Evolutionary conservation across 768 basidiomycete species (phyloP), one percentile per base, ranked within the genome.

Genomic region (Leccinum arenicola): DNA sequence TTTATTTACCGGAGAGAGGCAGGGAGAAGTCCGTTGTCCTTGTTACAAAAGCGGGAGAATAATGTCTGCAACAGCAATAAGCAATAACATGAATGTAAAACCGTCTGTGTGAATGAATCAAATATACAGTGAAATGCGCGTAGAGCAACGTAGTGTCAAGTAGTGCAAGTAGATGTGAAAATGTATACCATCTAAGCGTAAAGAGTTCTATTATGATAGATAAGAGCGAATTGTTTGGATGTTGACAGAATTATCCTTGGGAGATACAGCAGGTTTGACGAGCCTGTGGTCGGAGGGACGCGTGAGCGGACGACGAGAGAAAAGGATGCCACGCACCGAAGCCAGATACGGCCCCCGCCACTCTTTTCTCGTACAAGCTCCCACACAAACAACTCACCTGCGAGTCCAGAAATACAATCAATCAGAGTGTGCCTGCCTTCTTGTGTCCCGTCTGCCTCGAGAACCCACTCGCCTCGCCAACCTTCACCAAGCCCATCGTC

Each of bases 371-470:
- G 77, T 21, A 85, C 76, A 17, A 89, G 65, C 71, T 88, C 83
- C 85, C 80, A 82, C 43, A 69, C 64, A 29, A 74, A 73, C 12
- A 58, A 61, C 63, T 65, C 73, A 0, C 81, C 80, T 3, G 72
- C 67, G 2, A 55, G 57, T 38, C 71, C 69, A 1, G 71, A 66
- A 12, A 88, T 72, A 64, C 84, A 84, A 60, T 85, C 79, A n/a
- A 87, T 59, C 45, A 90, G 70, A 3, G 75, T 68, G 68, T 82
- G 77, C 49, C 81, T 76, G 6, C 86, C 88, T 68, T 89, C 88
- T 33, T 73, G 76, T 17, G 89, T 92, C 1, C 89, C 91, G 55
- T 89, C 88, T 1, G 83, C 85, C 71, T 92, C 88, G n/a, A 92
- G 75, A 14, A 89, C 75, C 89, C 91, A 91, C 62, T 91, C 87